Evolutionary conservation across 2,329 filamentous ascomycete genomes (phyloP), one percentile per base, ranked within the genome.

Genomic region (Hypoxylon sp.): DNA sequence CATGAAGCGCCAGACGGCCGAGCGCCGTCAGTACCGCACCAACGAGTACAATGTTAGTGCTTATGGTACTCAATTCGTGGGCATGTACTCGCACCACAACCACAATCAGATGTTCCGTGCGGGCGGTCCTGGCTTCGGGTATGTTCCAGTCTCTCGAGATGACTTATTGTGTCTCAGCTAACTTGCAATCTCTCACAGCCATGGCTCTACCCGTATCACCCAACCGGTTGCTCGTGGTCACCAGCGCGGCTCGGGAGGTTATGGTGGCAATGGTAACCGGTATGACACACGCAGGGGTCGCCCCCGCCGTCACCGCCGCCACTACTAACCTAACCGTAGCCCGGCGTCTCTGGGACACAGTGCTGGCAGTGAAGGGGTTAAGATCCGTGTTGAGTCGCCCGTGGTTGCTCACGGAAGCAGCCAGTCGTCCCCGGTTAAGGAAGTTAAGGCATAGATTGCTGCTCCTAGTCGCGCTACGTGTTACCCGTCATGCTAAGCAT

Each of bases 1-100:
- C 72, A 83, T 99, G 67, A 99, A 99, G 83, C 90, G 95, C 64
- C 90, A 97, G 73, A 98, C 94, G 37, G 92, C 95, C 26, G 92
- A 97, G 73, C 91, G 93, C 55, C 92, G 95, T 60, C 92, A 96
- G 71, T 98, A 97, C 78, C 91, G 95, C 58, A 95, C 94, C 56
- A 95, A 95, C 55, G 95, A 98, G 79, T 98, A 98, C 78, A 93
- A 93, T 69, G 87, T 88, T 60, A 85, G 86, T 56, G 86, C 86
- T 38, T 88, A 88, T 67, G 86, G 86, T 59, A 87, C 84, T 58
- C 79, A 83, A 42, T 80, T 83, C 58, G 83, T 88, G 47, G 82
- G 84, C 13, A 77, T 86, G 68, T 81, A 77, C 49, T 79, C 81
- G 66, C 75, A 75, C 55, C 67, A 74, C 56, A 67, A 69, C 33